Evolutionary conservation across 352 stramenopile genomes (phyloP).

Genomic region (Globisporangium parvum): DNA sequence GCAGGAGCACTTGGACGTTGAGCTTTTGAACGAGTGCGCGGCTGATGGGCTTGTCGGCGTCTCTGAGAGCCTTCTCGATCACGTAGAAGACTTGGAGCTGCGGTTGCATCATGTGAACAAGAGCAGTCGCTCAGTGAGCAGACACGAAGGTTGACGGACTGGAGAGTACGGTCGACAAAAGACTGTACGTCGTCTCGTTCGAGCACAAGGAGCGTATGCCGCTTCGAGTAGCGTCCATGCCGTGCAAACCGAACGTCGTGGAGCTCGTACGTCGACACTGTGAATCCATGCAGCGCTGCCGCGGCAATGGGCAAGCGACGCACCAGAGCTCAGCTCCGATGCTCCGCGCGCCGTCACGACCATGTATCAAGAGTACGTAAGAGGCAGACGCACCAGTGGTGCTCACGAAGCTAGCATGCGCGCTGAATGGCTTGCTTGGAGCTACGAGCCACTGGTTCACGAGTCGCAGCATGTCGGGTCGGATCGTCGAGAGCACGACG

Average conservation of each 20-base stretch:
- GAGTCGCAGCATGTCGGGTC: conserved; percentile 22
- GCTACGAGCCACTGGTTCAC: conserved; percentile 31
- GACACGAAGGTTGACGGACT: background rate
- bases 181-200: conserved; percentile 23
- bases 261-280: conserved; percentile 16
- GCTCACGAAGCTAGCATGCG: conserved; percentile 6
- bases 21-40: conserved; percentile 2
- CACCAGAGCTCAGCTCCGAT: background rate
- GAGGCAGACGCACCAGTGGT: conserved; percentile 1
- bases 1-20: background rate
- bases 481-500: conserved; percentile 27
- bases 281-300: conserved; percentile 5
- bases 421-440: background rate
- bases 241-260: conserved; percentile 31
- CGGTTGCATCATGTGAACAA: background rate
- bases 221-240: conserved; percentile 29
- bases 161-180: background rate
- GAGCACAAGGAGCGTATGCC: conserved; percentile 26
- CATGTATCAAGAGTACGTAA: background rate
- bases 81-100: conserved; percentile 38
- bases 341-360: background rate
- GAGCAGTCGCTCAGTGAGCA: background rate
- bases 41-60: background rate
- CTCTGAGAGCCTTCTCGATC: conserved; percentile 22
- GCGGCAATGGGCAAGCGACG: background rate